phyloP scores from a whole-genome alignment of 257 asterid genomes.

The Solanum arcanum region DNA sequence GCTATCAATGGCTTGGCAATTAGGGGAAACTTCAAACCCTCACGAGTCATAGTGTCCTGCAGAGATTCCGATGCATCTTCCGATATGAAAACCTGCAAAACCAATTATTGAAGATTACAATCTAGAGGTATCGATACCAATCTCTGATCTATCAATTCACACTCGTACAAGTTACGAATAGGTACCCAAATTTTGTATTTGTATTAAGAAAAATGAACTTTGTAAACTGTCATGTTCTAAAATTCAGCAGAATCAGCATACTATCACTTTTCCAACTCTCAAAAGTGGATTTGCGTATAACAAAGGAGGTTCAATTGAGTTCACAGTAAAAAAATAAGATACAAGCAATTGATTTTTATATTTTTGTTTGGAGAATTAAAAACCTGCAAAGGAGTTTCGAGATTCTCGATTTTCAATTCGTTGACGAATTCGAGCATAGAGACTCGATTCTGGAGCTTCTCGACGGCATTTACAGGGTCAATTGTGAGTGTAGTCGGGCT shows the following conservation, averaged over 20 bases:
- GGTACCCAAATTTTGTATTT: neutral
- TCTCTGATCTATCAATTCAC: neutral
- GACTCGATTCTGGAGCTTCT: slow-evolving; percentile 52
- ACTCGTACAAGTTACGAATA: too few species aligned
- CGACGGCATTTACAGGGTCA: slow-evolving; percentile 39
- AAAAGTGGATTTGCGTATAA: neutral
- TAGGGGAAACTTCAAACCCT: slow-evolving; percentile 35
- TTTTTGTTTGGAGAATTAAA: neutral
- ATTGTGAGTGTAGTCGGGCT: slow-evolving; percentile 39
- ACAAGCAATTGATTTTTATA: too few species aligned
- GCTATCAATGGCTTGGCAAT: slow-evolving; percentile 64
- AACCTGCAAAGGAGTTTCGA: slow-evolving; percentile 32
- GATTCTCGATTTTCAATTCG: slow-evolving; percentile 13
- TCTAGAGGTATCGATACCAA: neutral
- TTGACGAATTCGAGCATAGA: slow-evolving; percentile 63
- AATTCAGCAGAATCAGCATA: neutral
- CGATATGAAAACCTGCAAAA: slow-evolving; percentile 35
- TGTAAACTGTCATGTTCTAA: neutral
- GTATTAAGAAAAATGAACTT: neutral
- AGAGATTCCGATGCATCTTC: slow-evolving; percentile 17
- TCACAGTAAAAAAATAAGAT: too few species aligned
- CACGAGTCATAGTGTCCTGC: neutral
- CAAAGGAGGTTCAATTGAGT: neutral
- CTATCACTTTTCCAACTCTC: neutral
- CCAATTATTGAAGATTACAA: neutral